These are phyloP conservation scores for Teunomyces pallodes DNA, from an alignment of 805 yeast genomes.

Conservation along the genomic window DNA sequence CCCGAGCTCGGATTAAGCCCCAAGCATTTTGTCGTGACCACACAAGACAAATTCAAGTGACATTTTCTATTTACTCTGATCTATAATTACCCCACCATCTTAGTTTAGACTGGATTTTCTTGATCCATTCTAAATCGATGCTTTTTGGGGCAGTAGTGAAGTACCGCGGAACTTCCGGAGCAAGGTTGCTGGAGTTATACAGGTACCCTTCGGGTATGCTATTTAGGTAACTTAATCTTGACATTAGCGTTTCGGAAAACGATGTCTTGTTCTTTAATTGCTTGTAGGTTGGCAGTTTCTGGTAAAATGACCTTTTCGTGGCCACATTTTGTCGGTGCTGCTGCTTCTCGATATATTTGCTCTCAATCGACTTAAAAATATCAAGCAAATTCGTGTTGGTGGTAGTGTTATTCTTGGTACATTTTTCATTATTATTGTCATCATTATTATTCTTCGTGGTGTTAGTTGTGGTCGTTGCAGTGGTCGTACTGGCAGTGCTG, in stretches of 20 bases:
- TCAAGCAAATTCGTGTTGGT: conserved; percentile 12
- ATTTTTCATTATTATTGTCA: conserved; percentile 1
- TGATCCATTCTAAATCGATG: conserved; percentile 13
- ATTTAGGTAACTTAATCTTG: conserved; percentile 18
- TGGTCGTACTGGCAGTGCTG: no score
- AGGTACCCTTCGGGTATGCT: conserved; percentile 14
- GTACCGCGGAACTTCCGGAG: conserved; percentile 1
- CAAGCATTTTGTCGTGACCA: background rate
- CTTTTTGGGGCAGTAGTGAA: conserved; percentile 2
- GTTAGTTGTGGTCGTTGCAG: no score
- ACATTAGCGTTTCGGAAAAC: conserved; percentile 20
- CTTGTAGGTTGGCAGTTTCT: conserved; percentile 9
- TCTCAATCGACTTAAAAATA: conserved; percentile 18
- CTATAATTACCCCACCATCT: conserved; percentile 7
- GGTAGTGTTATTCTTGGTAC: conserved; percentile 1
- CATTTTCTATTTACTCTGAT: background rate
- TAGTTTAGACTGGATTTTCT: conserved; percentile 9
- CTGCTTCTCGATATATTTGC: conserved; percentile 16
- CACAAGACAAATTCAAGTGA: background rate
- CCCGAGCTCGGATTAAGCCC: conserved; percentile 7
- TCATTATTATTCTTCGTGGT: background rate
- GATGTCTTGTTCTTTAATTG: conserved; percentile 10
- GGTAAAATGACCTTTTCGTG: conserved; percentile 11
- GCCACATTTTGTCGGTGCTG: background rate
- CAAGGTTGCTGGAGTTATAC: conserved; percentile 1